Base-by-base conservation (phyloP, 495 filamentous ascomycete genomes). In the Trichoderma erinaceum region DNA sequence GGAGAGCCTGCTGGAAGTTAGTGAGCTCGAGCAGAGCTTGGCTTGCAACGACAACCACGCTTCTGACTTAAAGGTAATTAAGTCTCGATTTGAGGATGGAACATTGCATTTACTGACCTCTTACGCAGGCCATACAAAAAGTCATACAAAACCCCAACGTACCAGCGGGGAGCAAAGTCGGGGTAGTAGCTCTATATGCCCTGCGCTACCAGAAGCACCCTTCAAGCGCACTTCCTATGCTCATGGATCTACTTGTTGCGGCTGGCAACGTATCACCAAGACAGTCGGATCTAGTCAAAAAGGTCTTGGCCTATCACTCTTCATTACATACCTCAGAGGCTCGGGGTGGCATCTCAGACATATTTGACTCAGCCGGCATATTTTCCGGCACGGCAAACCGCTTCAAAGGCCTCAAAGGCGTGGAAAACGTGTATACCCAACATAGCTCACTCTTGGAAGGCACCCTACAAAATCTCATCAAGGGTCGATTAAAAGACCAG, bases 361-460 rank as follows among this genome's bases (percentile, higher is more conserved):
- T 97, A 10, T 99, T 98, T 74, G 93, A 97, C 73, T 90, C 91
- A 0, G 88, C 90, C 1, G 93, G 91, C 7, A 91, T 99, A 67
- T 97, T 99, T 79, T 91, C 91, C 41, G 90, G 91, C 18, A 93
- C 95, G 3, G 85, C 93, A 41, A 90, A 90, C 72, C 88, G 93
- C 2, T 93, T 99, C 78, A 96, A 96, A 75, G 96, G 94, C 2
- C 83, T 99, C 21, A 97, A 97, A 74, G 95, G 95, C 16, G 93
- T 98, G 4, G 95, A 99, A 75, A 99, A 99, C 71, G 95, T 99
- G 25, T 99, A 98, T 76, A 99, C 95, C 0, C 96, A 98, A 76
- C 95, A 99, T 77, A 95, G 93, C 2, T 93, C 95, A 0, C 83
- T 91, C 58, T 76, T 99, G 61, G 93, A 97, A 76, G 85, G 86